These are phyloP conservation scores for Gloeopeniophorella convolvens DNA, from an alignment of 768 basidiomycete genomes.

Conservation along the genomic window DNA sequence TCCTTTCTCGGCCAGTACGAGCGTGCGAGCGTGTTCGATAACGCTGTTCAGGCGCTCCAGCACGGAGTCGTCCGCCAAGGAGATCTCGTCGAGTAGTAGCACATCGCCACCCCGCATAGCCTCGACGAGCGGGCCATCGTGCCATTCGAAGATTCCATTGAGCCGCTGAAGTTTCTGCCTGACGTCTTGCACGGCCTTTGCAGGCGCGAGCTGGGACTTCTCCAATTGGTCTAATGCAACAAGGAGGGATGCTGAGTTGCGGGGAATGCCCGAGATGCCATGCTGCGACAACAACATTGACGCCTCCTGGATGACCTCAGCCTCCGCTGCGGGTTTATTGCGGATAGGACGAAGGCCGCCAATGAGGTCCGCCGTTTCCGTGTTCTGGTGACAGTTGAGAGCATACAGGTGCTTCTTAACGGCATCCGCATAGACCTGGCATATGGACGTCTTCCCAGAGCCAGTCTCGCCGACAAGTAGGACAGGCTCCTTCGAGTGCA, in stretches of 20 bases:
- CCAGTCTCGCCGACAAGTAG: slow-evolving; percentile 96
- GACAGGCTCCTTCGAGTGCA: slow-evolving; percentile 89
- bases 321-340: slow-evolving; percentile 54
- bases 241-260: slow-evolving; percentile 26
- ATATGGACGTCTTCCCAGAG: slow-evolving; percentile 95
- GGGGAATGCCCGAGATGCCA: slow-evolving; percentile 29
- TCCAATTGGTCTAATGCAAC: slow-evolving; percentile 23
- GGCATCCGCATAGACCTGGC: slow-evolving; percentile 78
- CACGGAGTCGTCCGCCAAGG: slow-evolving; percentile 95
- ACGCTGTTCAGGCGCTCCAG: slow-evolving; percentile 96
- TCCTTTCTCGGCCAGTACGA: slow-evolving; percentile 90
- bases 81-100: slow-evolving; percentile 93
- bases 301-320: slow-evolving; percentile 43
- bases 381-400: slow-evolving; percentile 96
- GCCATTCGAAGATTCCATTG: slow-evolving; percentile 91
- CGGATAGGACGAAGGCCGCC: slow-evolving; percentile 88
- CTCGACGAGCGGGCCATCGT: slow-evolving; percentile 90
- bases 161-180: slow-evolving; percentile 42
- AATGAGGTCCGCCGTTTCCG: slow-evolving; percentile 94
- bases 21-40: slow-evolving; percentile 81
- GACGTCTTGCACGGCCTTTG: slow-evolving; percentile 32
- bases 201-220: slow-evolving; percentile 8
- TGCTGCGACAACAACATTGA: slow-evolving; percentile 34
- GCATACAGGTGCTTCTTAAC: slow-evolving; percentile 53
- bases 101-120: slow-evolving; percentile 84